A percentile compares a stretch with the other conserved stretches of the same genome.
phyloP scores from a whole-genome alignment of 257 asterid species.

The Rauvolfia tetraphylla region DNA sequence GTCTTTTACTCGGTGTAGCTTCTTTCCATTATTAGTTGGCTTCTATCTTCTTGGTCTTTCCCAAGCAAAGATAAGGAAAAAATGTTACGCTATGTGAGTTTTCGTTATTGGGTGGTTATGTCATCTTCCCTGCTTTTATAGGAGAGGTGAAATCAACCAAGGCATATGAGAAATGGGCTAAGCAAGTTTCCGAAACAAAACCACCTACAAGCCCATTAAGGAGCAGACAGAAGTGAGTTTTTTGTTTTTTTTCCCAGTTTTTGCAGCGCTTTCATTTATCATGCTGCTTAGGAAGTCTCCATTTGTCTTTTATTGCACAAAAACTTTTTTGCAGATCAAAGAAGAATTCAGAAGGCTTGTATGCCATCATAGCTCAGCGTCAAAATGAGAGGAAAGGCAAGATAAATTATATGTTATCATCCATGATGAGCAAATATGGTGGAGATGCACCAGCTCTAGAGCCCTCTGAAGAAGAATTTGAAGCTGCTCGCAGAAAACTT shows the following conservation, averaged over 20 bases:
- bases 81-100: background rate
- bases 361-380: slow-evolving; percentile 65
- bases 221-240: slow-evolving; percentile 59
- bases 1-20: background rate
- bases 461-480: slow-evolving; percentile 93
- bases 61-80: background rate
- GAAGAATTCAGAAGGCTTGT: slow-evolving; percentile 61
- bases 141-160: slow-evolving; percentile 70
- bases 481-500: slow-evolving; percentile 68
- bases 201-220: slow-evolving; percentile 86
- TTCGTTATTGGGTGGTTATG: background rate
- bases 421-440: slow-evolving; percentile 72
- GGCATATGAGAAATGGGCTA: slow-evolving; percentile 79
- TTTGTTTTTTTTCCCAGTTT: slow-evolving; percentile 2
- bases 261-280: background rate
- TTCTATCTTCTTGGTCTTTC: background rate
- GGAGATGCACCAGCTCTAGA: slow-evolving; percentile 48
- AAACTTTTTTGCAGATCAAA: slow-evolving; percentile 41
- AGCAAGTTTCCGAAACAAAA: slow-evolving; percentile 68
- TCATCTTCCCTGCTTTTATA: slow-evolving; percentile 22
- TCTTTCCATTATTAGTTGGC: background rate
- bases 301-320: background rate
- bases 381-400: slow-evolving; percentile 72
- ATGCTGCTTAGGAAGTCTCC: background rate
- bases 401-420: slow-evolving; percentile 74